phyloP scores from a whole-genome alignment of 805 yeast species.

The Clavispora santaluciae region DNA sequence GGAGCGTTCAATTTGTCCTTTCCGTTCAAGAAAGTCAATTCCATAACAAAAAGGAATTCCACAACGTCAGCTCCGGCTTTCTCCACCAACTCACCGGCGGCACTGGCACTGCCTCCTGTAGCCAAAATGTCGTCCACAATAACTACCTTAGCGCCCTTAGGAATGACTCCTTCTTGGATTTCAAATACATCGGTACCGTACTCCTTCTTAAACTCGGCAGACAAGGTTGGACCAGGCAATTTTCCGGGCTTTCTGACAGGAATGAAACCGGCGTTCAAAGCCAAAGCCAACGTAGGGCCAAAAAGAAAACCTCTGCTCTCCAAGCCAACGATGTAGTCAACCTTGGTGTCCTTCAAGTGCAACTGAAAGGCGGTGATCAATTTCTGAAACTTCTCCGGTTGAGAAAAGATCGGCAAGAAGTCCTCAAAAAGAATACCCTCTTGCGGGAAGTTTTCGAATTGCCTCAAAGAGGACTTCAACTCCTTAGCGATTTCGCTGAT shows the following conservation, averaged over 20 bases:
- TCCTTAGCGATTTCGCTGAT: conserved; percentile 33
- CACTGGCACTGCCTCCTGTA: conserved; percentile 94
- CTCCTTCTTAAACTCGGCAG: conserved; percentile 80
- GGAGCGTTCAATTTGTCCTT: conserved; percentile 82
- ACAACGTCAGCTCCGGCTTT: conserved; percentile 65
- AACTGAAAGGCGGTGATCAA: conserved; percentile 74
- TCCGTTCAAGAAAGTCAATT: conserved; percentile 91
- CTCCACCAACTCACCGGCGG: conserved; percentile 80
- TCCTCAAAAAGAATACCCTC: conserved; percentile 95
- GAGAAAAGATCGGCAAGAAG: conserved; percentile 87
- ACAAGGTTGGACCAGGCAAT: conserved; percentile 77
- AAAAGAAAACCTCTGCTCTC: conserved; percentile 96
- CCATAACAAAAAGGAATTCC: conserved; percentile 88
- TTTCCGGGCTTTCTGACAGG: conserved; percentile 96
- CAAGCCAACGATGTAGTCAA: conserved; percentile 89
- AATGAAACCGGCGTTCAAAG: conserved; percentile 82
- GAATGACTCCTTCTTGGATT: conserved; percentile 78
- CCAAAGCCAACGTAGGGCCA: conserved; percentile 93
- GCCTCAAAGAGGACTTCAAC: conserved; percentile 39
- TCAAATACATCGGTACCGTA: conserved; percentile 89
- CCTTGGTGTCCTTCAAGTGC: conserved; percentile 60
- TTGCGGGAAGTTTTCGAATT: conserved; percentile 90
- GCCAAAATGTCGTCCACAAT: conserved; percentile 96
- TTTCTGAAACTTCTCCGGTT: conserved; percentile 75
- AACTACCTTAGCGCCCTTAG: conserved; percentile 73